Evolutionary conservation across 345 rosid genomes (phyloP), one percentile per base, ranked within the genome.

Genomic region (Linum trigynum): DNA sequence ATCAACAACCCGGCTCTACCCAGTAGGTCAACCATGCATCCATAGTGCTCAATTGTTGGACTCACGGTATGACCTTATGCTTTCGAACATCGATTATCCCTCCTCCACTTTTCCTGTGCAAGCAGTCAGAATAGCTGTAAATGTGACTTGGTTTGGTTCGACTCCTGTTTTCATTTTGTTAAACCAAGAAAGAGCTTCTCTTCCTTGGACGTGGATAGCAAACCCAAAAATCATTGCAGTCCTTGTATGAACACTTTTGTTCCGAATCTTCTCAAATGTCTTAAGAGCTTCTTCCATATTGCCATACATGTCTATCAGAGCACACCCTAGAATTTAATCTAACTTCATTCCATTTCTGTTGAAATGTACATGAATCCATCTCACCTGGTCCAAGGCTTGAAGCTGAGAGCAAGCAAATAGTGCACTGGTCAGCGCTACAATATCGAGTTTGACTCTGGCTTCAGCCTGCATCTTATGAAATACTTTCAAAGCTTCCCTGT

Each of bases 11-110:
- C 90, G 56, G 87, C 90, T 76, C 89, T 81, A 60, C 90, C 86
- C 4, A 90, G 82, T 43, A 87, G 82, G 82, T 87, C 89, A 67
- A 86, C 92, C 83, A 90, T 70, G 76, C 95, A 84, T 5, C 97
- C 95, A 39, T 81, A 90, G 66, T 90, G 97, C 76, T 90, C 90
- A n/a, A 85, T 59, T 1, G 77, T 71, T 7, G 97, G 95, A 17
- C 67, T 78, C 75, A 84, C 59, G 62, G 66, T 64, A 67, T 84
- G 64, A 37, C 76, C 76, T 37, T 67, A 84, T 85, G 75, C 79
- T 77, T 66, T 77, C 40, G 68, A 85, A 87, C 59, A 83, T 14
- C 5, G 67, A 43, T 57, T 80, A 84, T 2, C 92, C 97, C 68
- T 86, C 82, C 7, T 74, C 79, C 9, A 86, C 80, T 8, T 87